Conservation (phyloP, 805 yeast genomes). For the Hanseniaspora nectarophila region DNA sequence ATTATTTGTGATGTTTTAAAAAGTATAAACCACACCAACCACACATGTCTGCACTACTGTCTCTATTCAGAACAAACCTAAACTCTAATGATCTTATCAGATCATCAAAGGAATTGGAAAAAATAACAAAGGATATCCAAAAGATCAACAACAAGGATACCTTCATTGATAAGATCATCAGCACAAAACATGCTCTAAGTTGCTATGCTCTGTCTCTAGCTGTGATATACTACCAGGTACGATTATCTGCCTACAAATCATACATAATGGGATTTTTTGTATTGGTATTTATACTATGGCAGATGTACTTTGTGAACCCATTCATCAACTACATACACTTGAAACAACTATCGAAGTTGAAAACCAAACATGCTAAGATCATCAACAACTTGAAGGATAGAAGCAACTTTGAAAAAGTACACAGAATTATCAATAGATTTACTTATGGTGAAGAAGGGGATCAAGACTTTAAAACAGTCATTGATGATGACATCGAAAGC, state of each 20-base stretch:
- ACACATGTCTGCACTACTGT: background rate
- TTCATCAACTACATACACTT: constrained; percentile 3
- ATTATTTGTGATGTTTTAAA: background rate
- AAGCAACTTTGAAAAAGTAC: constrained; percentile 66
- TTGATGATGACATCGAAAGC: constrained; percentile 34
- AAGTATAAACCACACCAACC: background rate
- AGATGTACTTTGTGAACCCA: constrained; percentile 7
- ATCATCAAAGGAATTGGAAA: constrained; percentile 11
- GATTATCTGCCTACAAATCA: background rate
- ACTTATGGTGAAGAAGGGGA: constrained; percentile 39
- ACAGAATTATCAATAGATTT: constrained; percentile 57
- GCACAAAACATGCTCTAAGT: background rate
- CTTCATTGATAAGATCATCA: background rate
- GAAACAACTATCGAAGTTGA: constrained; percentile 6
- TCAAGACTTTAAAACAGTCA: constrained; percentile 34
- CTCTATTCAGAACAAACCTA: background rate
- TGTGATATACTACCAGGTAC: background rate
- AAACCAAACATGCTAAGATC: constrained; percentile 37
- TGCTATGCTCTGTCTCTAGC: background rate
- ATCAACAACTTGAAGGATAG: constrained; percentile 56
- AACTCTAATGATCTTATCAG: constrained; percentile 10
- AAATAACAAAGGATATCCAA: constrained; percentile 6
- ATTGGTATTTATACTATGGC: background rate
- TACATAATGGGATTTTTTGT: background rate
- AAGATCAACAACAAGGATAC: constrained; percentile 9